Evolutionary conservation across 2,329 filamentous ascomycete species (phyloP).

Genomic region (Colletotrichum siamense): DNA sequence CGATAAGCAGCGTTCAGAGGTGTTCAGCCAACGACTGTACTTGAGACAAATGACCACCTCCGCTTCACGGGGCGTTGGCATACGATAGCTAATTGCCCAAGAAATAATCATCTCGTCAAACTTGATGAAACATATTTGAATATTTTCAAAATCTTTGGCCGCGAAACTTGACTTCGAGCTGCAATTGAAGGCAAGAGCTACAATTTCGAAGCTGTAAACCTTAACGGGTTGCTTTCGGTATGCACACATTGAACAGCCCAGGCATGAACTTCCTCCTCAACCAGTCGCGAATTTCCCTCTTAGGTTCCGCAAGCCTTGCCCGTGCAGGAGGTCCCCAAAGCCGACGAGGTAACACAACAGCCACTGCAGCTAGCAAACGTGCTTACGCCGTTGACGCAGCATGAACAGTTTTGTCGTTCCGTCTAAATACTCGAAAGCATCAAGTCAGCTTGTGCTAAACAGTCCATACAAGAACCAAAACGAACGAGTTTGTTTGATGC

Average conservation of each 20-base stretch:
- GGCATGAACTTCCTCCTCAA: not conserved
- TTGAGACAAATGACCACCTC: not conserved
- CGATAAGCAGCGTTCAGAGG: not conserved
- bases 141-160: accelerated
- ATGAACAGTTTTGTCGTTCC: not conserved
- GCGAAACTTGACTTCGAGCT: accelerated
- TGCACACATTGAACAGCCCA: accelerated
- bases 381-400: not conserved
- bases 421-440: not conserved
- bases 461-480: accelerated
- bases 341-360: not conserved
- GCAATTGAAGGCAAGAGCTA: not conserved
- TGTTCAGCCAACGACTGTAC: not conserved
- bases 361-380: not conserved
- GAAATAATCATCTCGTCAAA: accelerated
- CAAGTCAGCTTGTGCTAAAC: not conserved
- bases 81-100: accelerated
- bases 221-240: accelerated
- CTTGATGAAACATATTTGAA: too few relatives aligned
- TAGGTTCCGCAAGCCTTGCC: not conserved
- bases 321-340: not conserved
- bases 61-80: not conserved
- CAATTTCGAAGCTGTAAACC: accelerated
- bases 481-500: not conserved
- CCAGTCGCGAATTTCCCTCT: not conserved